phyloP scores from a whole-genome alignment of 345 rosid genomes.

The Capsella bursapastoris region DNA sequence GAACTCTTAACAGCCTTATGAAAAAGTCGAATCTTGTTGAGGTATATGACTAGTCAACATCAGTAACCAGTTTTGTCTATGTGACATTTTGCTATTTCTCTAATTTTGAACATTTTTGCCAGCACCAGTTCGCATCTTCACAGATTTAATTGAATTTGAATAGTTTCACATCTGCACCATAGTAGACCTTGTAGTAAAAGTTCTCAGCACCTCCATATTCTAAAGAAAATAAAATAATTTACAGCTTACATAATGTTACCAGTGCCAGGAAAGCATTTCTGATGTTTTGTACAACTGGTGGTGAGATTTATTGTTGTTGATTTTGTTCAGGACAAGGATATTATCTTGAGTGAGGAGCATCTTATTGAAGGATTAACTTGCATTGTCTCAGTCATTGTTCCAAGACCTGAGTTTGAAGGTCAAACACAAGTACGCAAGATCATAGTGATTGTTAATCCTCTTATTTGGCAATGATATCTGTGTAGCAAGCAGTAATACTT shows the following conservation, averaged over 20 bases:
- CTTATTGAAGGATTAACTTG: conserved; percentile 92
- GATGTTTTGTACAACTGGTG: neutral
- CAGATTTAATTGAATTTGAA: neutral
- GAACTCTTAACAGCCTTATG: conserved; percentile 77
- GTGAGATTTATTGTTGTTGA: conserved; percentile 1
- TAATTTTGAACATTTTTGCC: conserved; percentile 8
- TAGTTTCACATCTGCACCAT: neutral
- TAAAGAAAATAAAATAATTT: neutral
- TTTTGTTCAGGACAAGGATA: conserved; percentile 73
- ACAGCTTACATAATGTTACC: neutral
- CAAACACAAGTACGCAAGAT: conserved; percentile 75
- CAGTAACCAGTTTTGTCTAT: conserved; percentile 3
- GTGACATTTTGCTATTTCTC: neutral
- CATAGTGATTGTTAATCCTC: conserved; percentile 15
- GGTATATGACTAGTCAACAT: conserved; percentile 41
- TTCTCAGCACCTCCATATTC: neutral
- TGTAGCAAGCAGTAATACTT: neutral
- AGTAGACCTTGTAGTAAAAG: neutral
- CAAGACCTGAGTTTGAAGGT: conserved; percentile 98
- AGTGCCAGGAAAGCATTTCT: neutral
- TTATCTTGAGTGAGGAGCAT: conserved; percentile 78
- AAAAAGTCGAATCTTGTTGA: conserved; percentile 75
- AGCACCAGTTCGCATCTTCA: neutral
- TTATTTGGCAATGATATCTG: conserved; percentile 16
- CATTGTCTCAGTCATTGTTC: conserved; percentile 80